Conservation (phyloP, 345 rosid genomes). For the Brassica cretica region DNA sequence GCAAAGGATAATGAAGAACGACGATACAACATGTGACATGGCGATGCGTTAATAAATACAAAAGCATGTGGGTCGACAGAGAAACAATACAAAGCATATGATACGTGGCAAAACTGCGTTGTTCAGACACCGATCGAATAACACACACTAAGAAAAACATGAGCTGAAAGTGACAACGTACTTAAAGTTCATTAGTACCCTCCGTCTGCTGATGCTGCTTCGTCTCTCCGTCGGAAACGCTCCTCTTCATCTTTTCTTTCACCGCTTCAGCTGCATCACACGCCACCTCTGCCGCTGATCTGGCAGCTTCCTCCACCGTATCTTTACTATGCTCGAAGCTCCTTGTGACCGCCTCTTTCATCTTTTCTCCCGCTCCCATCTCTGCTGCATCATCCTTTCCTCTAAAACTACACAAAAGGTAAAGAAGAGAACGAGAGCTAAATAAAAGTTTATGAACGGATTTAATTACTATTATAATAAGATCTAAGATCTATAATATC, state of each 20-base stretch:
- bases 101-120: conserved; percentile 18
- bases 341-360: conserved; percentile 38
- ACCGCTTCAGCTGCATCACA: conserved; percentile 24
- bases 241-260: conserved; percentile 29
- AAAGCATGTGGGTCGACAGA: conserved; percentile 17
- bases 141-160: no score
- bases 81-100: background rate
- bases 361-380: conserved; percentile 31
- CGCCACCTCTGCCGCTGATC: conserved; percentile 38
- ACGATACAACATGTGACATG: conserved; percentile 2
- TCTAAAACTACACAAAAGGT: conserved; percentile 22
- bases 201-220: background rate
- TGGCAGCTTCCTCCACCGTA: conserved; percentile 42
- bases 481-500: background rate
- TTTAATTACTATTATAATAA: background rate
- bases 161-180: background rate
- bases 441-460: background rate
- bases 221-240: conserved; percentile 12
- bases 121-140: background rate
- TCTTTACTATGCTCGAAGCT: conserved; percentile 38
- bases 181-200: conserved; percentile 23
- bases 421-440: background rate
- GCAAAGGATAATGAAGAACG: background rate
- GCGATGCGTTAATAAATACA: background rate
- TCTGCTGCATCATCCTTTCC: conserved; percentile 23